Base-by-base conservation (phyloP, 306 rosid genomes). In the Cucurbita argyrosperma region DNA sequence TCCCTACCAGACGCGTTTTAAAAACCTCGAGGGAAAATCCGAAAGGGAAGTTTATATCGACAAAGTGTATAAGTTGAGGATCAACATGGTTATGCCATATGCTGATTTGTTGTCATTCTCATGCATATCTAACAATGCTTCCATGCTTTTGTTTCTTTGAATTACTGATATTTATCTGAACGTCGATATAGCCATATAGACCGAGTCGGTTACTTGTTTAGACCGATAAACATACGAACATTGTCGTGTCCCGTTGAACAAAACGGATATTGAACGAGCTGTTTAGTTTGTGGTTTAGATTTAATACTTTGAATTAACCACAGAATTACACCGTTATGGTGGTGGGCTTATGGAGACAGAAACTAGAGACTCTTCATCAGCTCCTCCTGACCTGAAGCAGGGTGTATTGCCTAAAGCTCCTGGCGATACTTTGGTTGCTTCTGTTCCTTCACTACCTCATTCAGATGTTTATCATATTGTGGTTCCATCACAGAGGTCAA, bases 321-420 rank as follows among this genome's bases (percentile, higher is more conserved):
- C 90, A 95, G 99, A 95, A 80, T 79, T 95, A 76, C 96, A 91
- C 83, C 87, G 91, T 51, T 91, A 85, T 75, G 96, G 99, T 8
- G 99, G 97, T 43, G 97, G 96, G 49, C 89, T 88, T 47, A 79
- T 89, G 86, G 99, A 95, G 50, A 83, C 85, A 51, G 99, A 95
- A 49, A 79, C 18, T 70, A 89, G 93, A 83, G 99, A 95, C 74
- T 82, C 83, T 62, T 82, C 92, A 46, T 76, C 81, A 14, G 83
- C 68, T 67, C 82, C 84, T 15, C 58, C 88, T 0, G 99, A 95
- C 80, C 37, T 81, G 21, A 91, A 91, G 72, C 97, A 85, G 83
- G 89, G 96, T 19, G 90, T 81, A 45, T 80, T 78, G 19, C 81
- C 87, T 8, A 95, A 88, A 79, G 52, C 81, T 78, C 72, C 83